These are phyloP conservation scores for Aspergillus piperis DNA, from an alignment of 2,329 filamentous ascomycete species.

Conservation along the genomic window DNA sequence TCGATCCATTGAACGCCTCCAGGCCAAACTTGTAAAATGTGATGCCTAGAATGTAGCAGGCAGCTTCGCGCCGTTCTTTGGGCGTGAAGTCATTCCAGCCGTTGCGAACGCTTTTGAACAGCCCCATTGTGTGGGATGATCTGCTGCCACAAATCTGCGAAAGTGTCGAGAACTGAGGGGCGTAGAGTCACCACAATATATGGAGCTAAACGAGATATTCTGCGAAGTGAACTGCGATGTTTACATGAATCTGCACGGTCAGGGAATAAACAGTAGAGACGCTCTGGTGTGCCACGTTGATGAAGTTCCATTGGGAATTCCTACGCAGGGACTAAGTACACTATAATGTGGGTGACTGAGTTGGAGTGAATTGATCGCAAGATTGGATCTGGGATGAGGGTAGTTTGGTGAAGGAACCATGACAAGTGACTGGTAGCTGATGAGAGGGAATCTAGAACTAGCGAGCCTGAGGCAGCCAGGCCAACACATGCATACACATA, in stretches of 20 bases:
- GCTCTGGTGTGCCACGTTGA: background rate
- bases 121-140: constrained; percentile 3
- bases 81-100: constrained; percentile 17
- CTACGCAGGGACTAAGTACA: background rate
- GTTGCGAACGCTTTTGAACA: constrained; percentile 12
- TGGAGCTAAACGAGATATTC: background rate
- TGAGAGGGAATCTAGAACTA: background rate
- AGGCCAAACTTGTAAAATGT: constrained; percentile 21
- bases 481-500: background rate
- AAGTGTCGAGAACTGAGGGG: background rate
- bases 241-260: background rate
- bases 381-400: no score
- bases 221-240: background rate
- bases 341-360: background rate
- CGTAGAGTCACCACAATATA: background rate
- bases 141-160: background rate
- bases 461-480: background rate
- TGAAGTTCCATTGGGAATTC: background rate
- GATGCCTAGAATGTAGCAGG: constrained; percentile 18
- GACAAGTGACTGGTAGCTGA: background rate
- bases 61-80: constrained; percentile 15
- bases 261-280: background rate
- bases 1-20: constrained; percentile 20
- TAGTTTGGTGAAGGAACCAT: background rate
- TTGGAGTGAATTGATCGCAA: background rate